Percentiles rank a stretch among this genome's conserved stretches.
Evolutionary conservation across 176 grass and related monocot species (phyloP).

Genomic region (Oryza rufipogon): DNA sequence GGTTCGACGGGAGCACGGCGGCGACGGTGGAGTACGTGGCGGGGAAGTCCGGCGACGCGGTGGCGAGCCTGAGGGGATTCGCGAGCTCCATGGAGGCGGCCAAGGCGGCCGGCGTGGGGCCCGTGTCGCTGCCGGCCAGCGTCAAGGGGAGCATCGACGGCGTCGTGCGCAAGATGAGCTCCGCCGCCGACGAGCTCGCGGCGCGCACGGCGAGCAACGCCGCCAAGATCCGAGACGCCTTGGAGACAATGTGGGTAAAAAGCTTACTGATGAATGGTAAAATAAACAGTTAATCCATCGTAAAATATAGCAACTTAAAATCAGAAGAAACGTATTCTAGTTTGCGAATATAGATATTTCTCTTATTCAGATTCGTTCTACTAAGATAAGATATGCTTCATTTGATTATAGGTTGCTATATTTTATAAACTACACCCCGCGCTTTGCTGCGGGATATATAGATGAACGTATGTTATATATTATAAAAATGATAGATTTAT

Average conservation of each 20-base stretch:
- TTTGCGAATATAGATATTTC: no score
- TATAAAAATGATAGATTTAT: no score
- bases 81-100: slow-evolving; percentile 48
- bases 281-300: not conserved
- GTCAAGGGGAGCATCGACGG: slow-evolving; percentile 66
- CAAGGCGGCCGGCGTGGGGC: slow-evolving; percentile 50
- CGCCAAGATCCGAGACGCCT: slow-evolving; percentile 53
- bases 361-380: no score
- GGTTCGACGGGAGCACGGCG: slow-evolving; percentile 66
- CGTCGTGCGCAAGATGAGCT: slow-evolving; percentile 45
- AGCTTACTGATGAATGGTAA: not conserved
- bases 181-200: slow-evolving; percentile 55
- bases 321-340: no score
- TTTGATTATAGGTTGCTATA: no score
- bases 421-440: no score
- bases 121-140: slow-evolving; percentile 46
- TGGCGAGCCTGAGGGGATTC: slow-evolving; percentile 58
- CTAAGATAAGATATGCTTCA: no score
- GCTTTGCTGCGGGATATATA: no score
- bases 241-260: slow-evolving; percentile 60
- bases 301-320: no score
- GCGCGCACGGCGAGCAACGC: slow-evolving; percentile 69
- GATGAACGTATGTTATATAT: no score
- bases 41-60: slow-evolving; percentile 57
- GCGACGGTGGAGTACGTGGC: slow-evolving; percentile 67